A percentile compares a stretch with the other conserved stretches of the same genome.
These are phyloP conservation scores for Centrapalus pauciflorus DNA, from an alignment of 129 eudicot species.

Conservation along the genomic window DNA sequence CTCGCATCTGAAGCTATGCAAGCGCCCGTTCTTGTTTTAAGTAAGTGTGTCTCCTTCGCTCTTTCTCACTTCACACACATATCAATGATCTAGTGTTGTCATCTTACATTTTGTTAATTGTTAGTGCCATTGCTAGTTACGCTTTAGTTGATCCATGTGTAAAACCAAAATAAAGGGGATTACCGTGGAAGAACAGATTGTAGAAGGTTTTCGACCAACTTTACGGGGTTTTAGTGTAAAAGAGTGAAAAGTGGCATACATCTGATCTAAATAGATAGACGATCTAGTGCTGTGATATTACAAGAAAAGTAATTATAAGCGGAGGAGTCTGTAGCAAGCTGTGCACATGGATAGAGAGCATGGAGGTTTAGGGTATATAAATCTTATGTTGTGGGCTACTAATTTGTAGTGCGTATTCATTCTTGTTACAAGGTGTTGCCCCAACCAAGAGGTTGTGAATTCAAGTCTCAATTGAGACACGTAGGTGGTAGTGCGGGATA, in stretches of 20 bases:
- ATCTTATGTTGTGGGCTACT: no score
- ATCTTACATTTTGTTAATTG: background rate
- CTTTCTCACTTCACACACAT: background rate
- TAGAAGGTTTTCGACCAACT: slow-evolving; percentile 1
- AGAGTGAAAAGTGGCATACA: background rate
- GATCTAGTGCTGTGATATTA: no score
- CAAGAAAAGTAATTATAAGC: no score
- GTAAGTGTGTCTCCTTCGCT: background rate
- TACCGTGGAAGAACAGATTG: background rate
- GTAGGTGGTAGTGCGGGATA: no score
- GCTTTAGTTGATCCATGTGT: background rate
- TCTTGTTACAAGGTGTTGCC: no score
- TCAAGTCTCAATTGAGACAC: no score
- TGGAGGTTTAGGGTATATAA: no score
- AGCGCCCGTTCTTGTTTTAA: background rate
- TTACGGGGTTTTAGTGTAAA: background rate
- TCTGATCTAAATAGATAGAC: background rate
- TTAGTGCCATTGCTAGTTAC: background rate
- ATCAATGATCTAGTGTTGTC: background rate
- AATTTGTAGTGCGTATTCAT: no score
- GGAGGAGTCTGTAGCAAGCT: no score
- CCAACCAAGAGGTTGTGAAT: no score
- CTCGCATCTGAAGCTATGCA: background rate
- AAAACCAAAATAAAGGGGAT: background rate
- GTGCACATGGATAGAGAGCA: no score